A percentile compares a stretch with the other conserved stretches of the same genome.
Conservation (phyloP, 129 eudicot species). For the Logfia minima region DNA sequence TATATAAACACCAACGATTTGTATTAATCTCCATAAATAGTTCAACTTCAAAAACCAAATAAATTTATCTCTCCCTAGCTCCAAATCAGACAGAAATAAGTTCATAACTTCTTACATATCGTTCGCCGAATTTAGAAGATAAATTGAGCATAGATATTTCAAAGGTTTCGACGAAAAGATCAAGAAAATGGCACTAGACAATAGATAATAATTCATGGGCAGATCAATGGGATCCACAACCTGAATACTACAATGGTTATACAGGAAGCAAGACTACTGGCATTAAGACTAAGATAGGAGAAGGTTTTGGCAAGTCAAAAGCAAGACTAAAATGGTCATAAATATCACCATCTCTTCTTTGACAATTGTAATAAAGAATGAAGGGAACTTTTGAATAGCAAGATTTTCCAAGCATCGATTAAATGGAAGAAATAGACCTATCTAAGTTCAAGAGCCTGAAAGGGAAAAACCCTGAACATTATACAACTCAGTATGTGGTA, state of each 20-base stretch:
- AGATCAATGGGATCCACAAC: constrained; percentile 37
- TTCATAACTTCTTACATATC: neutral
- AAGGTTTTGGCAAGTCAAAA: constrained; percentile 28
- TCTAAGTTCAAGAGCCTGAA: too few relatives aligned
- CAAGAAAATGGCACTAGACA: constrained; percentile 23
- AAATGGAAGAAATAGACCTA: too few relatives aligned
- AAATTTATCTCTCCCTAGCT: neutral
- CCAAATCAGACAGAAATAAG: neutral
- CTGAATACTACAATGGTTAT: constrained; percentile 24
- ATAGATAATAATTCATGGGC: constrained; percentile 34
- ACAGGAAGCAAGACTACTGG: neutral
- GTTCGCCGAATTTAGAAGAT: too few relatives aligned
- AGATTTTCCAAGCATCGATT: too few relatives aligned
- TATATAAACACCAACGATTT: constrained; percentile 13
- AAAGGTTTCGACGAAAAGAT: neutral
- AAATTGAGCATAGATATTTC: neutral
- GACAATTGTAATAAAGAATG: too few relatives aligned
- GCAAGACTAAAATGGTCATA: too few relatives aligned
- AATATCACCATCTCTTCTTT: too few relatives aligned
- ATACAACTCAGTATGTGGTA: too few relatives aligned
- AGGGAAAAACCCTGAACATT: too few relatives aligned
- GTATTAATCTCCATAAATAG: neutral
- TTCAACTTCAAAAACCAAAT: neutral
- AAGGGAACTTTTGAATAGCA: too few relatives aligned
- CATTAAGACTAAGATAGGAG: constrained; percentile 25